Evolutionary conservation across 495 filamentous ascomycete genomes (phyloP), one percentile per base, ranked within the genome.

Genomic region (Aspergillus funiculosus): DNA sequence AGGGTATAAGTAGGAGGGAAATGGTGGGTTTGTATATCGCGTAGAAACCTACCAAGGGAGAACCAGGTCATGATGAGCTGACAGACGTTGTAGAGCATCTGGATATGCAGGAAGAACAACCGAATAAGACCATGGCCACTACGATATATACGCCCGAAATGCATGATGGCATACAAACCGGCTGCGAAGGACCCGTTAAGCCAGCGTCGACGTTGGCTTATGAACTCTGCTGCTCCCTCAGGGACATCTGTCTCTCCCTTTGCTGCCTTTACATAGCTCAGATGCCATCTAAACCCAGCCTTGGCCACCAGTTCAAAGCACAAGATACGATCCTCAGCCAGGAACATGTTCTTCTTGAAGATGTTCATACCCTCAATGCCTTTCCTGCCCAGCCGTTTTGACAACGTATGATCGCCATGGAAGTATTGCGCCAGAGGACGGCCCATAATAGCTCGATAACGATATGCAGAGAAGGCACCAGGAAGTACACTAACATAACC

Each of bases 281-380:
- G 62, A 76, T 97, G 92, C 92, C 92, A 98, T 65, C 95, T 97
- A 54, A 88, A 91, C 39, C 92, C 92, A 13, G 92, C 90, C 68
- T 97, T 98, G 50, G 91, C 92, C 40, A 96, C 92, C 60, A 98
- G 73, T 62, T 98, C 92, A 75, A 98, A 98, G 71, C 92, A 98
- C 31, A 98, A 78, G 72, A 98, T 98, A 76, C 92, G 89, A 79
- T 98, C 92, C 69, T 98, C 92, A 57, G 92, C 92, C 75, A 98
- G 86, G 76, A 97, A 98, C 92, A 98, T 97, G 78, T 98, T 98
- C 79, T 98, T 98, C 75, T 98, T 97, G 81, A 98, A 97, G 52
- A 98, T 97, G 57, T 96, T 96, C 92, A 98, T 98, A 53, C 90
- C 92, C 64, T 98, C 92, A 60, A 98, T 96, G 72, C 92, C 92